Evolutionary conservation across 2,329 filamentous ascomycete species (phyloP), one percentile per base, ranked within the genome.

Genomic region (Alternaria sp.): DNA sequence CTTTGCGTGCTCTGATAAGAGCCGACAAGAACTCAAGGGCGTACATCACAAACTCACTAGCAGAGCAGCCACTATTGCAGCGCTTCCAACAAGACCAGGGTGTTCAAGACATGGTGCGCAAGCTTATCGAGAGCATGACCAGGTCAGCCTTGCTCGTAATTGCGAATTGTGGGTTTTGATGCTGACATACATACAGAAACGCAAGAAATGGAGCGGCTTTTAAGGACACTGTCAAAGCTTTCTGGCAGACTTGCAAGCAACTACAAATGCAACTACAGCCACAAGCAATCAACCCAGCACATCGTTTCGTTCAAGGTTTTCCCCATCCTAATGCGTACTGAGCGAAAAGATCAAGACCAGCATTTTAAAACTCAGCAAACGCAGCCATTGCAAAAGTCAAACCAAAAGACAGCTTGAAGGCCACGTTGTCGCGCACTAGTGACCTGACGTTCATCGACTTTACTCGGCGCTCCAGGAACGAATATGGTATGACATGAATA

Each of bases 401-500:
- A n/a, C 87, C 86, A 74, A 93, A 93, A 3, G 88, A 87, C 23
- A 88, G 73, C 72, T 89, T 90, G 72, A 90, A 89, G 17, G 85
- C 84, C 2, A 86, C 83, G 66, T 87, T 85, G 60, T 84, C 81
- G 67, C 84, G 81, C 52, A 89, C 77, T 44, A 83, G 79, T 4
- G 80, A 81, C 44, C 80, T 75, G 21, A 86, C 59, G 66, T 86
- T 80, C 26, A 85, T 77, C 29, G 77, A 76, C 54, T 80, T 81
- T 53, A 85, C 75, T 57, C 84, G 85, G 45, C 78, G 74, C 68
- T 86, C 83, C 40, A 86, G 66, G 28, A 70, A 75, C 36, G 76
- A 71, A 62, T 83, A 83, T 0, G 82, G 82, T 9, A 84, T 71
- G 14, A 86, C 60, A 61, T 83, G 79, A 51, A 86, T 81, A 26